These are phyloP conservation scores for Cercospora beticola DNA, from an alignment of 2,329 filamentous ascomycete species.

Conservation along the genomic window DNA sequence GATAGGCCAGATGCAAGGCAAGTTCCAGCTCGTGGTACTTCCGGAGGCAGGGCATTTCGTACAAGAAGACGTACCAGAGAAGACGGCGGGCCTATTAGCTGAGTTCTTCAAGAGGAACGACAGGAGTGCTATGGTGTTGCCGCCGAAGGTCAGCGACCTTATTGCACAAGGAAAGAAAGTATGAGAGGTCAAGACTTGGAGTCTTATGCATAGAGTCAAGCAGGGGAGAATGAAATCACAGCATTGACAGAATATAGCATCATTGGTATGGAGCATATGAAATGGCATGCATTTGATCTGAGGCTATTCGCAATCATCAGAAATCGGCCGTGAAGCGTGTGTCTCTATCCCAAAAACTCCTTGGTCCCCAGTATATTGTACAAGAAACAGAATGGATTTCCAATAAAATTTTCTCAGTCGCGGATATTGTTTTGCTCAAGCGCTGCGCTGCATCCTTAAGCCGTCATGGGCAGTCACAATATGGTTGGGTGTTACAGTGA, in stretches of 20 bases:
- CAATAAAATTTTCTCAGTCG: not conserved
- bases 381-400: not conserved
- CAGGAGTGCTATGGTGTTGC: conserved; percentile 76
- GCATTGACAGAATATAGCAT: not conserved
- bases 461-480: conserved; percentile 20
- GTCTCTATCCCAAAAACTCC: not conserved
- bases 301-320: not conserved
- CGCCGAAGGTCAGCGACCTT: conserved; percentile 73
- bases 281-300: not conserved
- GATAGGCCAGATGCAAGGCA: conserved; percentile 97
- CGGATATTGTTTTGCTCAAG: not conserved
- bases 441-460: not conserved
- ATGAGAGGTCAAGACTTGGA: conserved; percentile 31
- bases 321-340: not conserved
- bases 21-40: conserved; percentile 93
- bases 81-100: conserved; percentile 77
- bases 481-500: conserved; percentile 23
- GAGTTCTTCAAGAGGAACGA: conserved; percentile 95
- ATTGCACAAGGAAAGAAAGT: conserved; percentile 53
- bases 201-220: not conserved
- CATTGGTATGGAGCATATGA: not conserved
- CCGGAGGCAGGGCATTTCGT: conserved; percentile 95
- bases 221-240: not conserved
- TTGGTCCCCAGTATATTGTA: not conserved
- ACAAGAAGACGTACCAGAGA: conserved; percentile 90